Evolutionary conservation across 129 eudicot species (phyloP).

Genomic region (Lonicera japonica): DNA sequence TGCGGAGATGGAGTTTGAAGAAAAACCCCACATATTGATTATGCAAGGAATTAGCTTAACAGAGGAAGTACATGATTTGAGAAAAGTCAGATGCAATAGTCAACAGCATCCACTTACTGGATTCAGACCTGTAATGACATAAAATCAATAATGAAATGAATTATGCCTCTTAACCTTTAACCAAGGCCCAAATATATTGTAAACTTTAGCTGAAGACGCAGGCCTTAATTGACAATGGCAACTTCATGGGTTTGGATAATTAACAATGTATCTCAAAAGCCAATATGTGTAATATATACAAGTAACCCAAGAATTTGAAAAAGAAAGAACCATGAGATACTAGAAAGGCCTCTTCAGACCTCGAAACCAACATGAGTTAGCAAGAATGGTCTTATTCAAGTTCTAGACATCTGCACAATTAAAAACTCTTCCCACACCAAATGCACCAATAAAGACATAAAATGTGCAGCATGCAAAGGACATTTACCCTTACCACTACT

Average conservation of each 20-base stretch:
- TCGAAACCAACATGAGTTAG: too few relatives aligned
- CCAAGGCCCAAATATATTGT: not conserved
- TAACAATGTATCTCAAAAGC: not conserved
- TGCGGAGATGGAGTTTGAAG: constrained; percentile 32
- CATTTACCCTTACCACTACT: too few relatives aligned
- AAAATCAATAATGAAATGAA: not conserved
- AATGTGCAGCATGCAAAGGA: too few relatives aligned
- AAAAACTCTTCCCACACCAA: too few relatives aligned
- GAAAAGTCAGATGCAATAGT: too few relatives aligned
- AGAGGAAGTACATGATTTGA: not conserved
- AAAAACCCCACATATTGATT: constrained; percentile 42
- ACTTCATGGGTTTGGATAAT: not conserved
- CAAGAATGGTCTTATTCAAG: too few relatives aligned
- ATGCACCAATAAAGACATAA: too few relatives aligned
- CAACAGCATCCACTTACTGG: not conserved
- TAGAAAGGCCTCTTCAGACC: too few relatives aligned
- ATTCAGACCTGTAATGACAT: not conserved
- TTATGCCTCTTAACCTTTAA: not conserved
- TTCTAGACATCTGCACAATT: too few relatives aligned
- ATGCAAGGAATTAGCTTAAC: not conserved
- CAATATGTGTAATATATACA: not conserved
- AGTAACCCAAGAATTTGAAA: too few relatives aligned
- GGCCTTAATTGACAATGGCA: not conserved
- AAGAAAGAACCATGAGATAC: too few relatives aligned
- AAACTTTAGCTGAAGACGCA: not conserved